These are phyloP conservation scores for Metahyphopichia silvanorum DNA, from an alignment of 805 yeast species.

Conservation along the genomic window DNA sequence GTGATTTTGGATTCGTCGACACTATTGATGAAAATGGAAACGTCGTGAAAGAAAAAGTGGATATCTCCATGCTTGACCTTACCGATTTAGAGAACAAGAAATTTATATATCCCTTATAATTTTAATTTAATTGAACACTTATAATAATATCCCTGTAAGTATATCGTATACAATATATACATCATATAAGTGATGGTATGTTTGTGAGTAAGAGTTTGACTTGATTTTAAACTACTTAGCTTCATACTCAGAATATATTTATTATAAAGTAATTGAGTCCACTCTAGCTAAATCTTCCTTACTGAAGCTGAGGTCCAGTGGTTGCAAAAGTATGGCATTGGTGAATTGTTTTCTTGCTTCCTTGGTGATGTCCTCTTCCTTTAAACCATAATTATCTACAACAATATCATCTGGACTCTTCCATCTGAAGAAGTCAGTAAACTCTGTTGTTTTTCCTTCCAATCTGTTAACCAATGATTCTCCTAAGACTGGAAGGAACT, in stretches of 20 bases:
- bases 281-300: constrained; percentile 1
- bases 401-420: constrained; percentile 3
- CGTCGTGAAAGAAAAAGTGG: constrained; percentile 5
- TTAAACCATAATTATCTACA: no score
- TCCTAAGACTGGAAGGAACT: constrained; percentile 30
- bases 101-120: constrained; percentile 9
- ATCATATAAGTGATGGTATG: no score
- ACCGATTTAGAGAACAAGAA: constrained; percentile 9
- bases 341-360: constrained; percentile 1
- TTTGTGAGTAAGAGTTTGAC: no score
- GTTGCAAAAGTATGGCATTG: background rate
- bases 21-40: constrained; percentile 5
- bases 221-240: no score
- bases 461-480: constrained; percentile 26
- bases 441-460: constrained; percentile 17
- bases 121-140: no score
- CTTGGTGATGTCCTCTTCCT: constrained; percentile 2
- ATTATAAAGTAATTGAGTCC: no score
- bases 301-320: constrained; percentile 1
- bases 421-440: constrained; percentile 6
- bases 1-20: constrained; percentile 7
- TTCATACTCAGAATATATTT: no score
- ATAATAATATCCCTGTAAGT: no score
- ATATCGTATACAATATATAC: no score
- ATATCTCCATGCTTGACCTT: constrained; percentile 9